These are phyloP conservation scores for Aspergillus felis DNA, from an alignment of 2,329 filamentous ascomycete species.

Conservation along the genomic window DNA sequence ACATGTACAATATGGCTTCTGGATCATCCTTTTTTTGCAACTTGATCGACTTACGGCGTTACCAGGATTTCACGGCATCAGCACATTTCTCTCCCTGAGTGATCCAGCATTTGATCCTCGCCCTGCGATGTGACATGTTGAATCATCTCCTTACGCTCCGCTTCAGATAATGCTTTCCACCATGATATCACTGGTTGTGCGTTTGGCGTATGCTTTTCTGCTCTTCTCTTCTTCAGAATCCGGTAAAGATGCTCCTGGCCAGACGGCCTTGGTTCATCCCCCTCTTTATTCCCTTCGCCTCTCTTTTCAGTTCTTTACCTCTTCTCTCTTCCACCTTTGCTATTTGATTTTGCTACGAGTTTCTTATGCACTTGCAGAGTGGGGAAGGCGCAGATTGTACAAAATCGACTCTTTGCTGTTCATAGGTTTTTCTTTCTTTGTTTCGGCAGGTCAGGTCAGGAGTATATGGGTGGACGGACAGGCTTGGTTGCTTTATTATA, in stretches of 20 bases:
- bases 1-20: constrained; percentile 27
- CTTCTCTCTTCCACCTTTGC: neutral
- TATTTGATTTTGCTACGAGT: neutral
- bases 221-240: neutral
- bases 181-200: neutral
- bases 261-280: neutral
- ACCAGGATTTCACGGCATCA: constrained; percentile 8
- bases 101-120: neutral
- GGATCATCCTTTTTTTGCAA: constrained; percentile 15
- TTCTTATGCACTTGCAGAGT: neutral
- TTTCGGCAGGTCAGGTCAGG: neutral
- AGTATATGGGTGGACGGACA: neutral
- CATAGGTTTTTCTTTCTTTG: neutral
- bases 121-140: constrained; percentile 3
- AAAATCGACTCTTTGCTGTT: neutral
- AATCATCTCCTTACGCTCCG: neutral
- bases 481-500: neutral
- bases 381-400: neutral
- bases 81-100: constrained; percentile 3
- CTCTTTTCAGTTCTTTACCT: neutral
- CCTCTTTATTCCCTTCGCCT: neutral
- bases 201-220: neutral
- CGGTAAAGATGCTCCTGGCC: neutral
- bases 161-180: neutral
- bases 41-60: constrained; percentile 22